phyloP scores from a whole-genome alignment of 2,329 filamentous ascomycete genomes.

The Ophiosphaerella narmari region DNA sequence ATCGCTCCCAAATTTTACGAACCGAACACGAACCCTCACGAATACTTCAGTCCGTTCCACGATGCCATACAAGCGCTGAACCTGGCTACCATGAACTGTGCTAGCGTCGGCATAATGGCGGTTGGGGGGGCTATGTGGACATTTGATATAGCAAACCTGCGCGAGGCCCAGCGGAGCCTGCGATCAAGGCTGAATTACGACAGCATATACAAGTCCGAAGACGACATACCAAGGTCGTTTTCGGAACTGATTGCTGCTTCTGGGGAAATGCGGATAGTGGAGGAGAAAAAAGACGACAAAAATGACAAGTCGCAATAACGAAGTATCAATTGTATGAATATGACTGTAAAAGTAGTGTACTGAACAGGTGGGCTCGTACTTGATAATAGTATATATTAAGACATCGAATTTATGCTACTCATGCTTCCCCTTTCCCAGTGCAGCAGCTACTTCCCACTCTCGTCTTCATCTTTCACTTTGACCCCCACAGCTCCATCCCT shows the following conservation, averaged over 20 bases:
- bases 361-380: too few relatives aligned
- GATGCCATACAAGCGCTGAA: constrained; percentile 84
- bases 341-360: constrained; percentile 31
- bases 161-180: constrained; percentile 64
- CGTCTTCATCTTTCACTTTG: constrained; percentile 42
- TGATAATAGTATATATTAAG: too few relatives aligned
- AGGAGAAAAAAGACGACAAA: constrained; percentile 16
- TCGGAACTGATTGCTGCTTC: constrained; percentile 45
- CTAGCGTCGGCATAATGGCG: constrained; percentile 74
- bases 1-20: constrained; percentile 74
- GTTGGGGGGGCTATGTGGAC: constrained; percentile 76
- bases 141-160: constrained; percentile 67
- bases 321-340: constrained; percentile 14
- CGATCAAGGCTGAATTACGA: constrained; percentile 62
- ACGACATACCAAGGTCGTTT: constrained; percentile 29
- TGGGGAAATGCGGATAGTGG: constrained; percentile 48
- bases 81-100: constrained; percentile 84
- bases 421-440: neutral
- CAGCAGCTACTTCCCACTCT: neutral
- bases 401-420: too few relatives aligned
- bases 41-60: constrained; percentile 64
- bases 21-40: constrained; percentile 57
- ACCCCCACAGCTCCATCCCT: constrained; percentile 69
- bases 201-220: constrained; percentile 52
- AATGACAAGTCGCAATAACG: constrained; percentile 19